Base-by-base conservation (phyloP, 2,329 filamentous ascomycete genomes). In the Xylariaceae sp. region DNA sequence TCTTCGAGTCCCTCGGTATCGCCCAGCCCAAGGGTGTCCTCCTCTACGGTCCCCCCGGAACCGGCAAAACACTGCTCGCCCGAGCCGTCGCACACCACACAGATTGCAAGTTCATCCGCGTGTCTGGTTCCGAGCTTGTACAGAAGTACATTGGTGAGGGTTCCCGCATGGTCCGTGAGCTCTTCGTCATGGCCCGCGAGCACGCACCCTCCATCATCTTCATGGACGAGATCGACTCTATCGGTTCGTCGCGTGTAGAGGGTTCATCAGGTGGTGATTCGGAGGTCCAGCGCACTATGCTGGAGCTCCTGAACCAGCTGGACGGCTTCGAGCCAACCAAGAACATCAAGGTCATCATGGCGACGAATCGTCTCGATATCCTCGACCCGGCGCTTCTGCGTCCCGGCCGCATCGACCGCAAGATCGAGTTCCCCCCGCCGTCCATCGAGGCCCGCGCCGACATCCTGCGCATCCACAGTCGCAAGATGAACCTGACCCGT, bases 331-430 rank as follows among this genome's bases (percentile, higher is more conserved):
- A 97, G 77, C 94, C 94, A 4, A 97, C 93, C 51, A 99, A 99
- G 82, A 97, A 97, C 78, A 99, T 99, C 86, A 99, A 99, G 78
- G 91, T 99, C 75, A 96, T 99, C 78, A 99, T 99, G 93, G 94
- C 94, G 57, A 99, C 94, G 53, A 99, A 99, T 77, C 90, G 94
- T 73, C 84, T 99, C 65, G 94, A 99, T 71, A 97, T 99, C 65
- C 85, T 99, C 51, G 94, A 99, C 74, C 94, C 94, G 1, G 94
- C 94, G 1, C 83, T 99, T 50, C 82, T 99, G 67, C 88, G 94
- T 69, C 94, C 94, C n/a, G 94, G 94, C 55, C 90, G 94, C 71
- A 97, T 99, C 75, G 94, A 99, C 81, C 85, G 94, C 71, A 97
- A 97, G 82, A 97, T 97, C 73, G 94, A 99, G 77, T 99, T 99